Conservation (phyloP, 768 basidiomycete genomes). For the Xerocomus spinulosus region DNA sequence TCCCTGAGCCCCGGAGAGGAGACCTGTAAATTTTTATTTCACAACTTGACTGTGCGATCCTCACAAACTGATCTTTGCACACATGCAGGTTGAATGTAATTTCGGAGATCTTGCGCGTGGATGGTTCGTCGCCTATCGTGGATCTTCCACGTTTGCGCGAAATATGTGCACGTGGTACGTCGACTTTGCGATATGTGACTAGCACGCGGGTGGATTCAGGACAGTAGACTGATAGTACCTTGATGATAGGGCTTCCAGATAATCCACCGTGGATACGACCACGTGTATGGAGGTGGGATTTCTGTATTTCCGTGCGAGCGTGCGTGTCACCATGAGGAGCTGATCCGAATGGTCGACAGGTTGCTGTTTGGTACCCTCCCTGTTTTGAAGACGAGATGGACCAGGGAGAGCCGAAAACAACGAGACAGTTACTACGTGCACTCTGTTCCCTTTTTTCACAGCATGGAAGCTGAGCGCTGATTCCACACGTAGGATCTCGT, state of each 20-base stretch:
- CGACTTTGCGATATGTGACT: neutral
- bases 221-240: slow-evolving; percentile 1
- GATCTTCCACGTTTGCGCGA: slow-evolving; percentile 53
- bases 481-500: slow-evolving; percentile 55
- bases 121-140: slow-evolving; percentile 42
- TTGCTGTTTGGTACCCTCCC: slow-evolving; percentile 63
- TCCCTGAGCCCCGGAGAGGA: slow-evolving; percentile 54
- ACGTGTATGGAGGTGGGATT: slow-evolving; percentile 67
- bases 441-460: slow-evolving; percentile 1
- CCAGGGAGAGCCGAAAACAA: slow-evolving; percentile 51
- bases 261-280: slow-evolving; percentile 73
- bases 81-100: slow-evolving; percentile 46
- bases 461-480: slow-evolving; percentile 5
- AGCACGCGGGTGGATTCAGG: neutral
- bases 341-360: slow-evolving; percentile 31
- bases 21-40: slow-evolving; percentile 47
- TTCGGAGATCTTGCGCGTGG: slow-evolving; percentile 54
- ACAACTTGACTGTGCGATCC: neutral
- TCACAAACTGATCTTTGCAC: neutral
- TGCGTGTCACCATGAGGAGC: neutral
- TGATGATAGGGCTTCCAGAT: slow-evolving; percentile 58
- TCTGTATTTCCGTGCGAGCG: neutral
- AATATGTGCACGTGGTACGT: slow-evolving; percentile 59
- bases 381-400: slow-evolving; percentile 53
- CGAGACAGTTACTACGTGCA: slow-evolving; percentile 71